Evolutionary conservation across 352 stramenopile species (phyloP), one percentile per base, ranked within the genome.

Genomic region (Globisporangium parvum): DNA sequence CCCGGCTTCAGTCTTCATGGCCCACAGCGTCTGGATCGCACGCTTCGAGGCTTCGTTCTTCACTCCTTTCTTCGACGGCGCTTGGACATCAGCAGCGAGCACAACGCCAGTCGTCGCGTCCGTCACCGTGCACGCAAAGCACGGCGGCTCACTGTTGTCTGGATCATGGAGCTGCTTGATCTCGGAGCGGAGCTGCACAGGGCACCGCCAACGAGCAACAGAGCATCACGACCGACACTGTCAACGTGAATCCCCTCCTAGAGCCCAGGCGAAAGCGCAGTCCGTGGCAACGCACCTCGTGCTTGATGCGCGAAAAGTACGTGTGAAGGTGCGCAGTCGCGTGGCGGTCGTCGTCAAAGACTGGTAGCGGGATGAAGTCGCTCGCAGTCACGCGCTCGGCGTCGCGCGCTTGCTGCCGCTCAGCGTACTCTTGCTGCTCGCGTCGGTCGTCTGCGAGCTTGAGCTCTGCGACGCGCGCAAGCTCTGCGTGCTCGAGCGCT

Each of bases 11-110:
- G 75, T 70, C 51, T 97, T 97, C 37, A 77, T 69, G 39, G 82
- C 67, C 65, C 87, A 87, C 0, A 96, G 59, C 53, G 85, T 92
- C 42, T 93, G 73, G 40, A 88, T 87, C 8, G 70, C 75, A 23
- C 69, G 56, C 69, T 80, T 82, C 18, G 70, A 71, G 1, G 79
- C 77, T 5, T 87, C 71, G 17, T 86, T 88, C 58, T 95, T 88
- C 9, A 68, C 79, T 4, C 66, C 23, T 42, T 89, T 91, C 68
- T 95, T 91, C 0, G 78, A 91, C 1, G 53, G 37, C 0, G 47
- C 83, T 51, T 75, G 66, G 1, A 98, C 56, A 17, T 71, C 70
- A 37, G 71, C 52, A 15, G 72, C 77, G 11, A 91, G 66, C 0
- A 74, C 55, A 5, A 68, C 53, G 0, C 63, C 62, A 4, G 73